Evolutionary conservation across 169 alveolate species (phyloP).

Genomic region (Plasmodium malariae): DNA sequence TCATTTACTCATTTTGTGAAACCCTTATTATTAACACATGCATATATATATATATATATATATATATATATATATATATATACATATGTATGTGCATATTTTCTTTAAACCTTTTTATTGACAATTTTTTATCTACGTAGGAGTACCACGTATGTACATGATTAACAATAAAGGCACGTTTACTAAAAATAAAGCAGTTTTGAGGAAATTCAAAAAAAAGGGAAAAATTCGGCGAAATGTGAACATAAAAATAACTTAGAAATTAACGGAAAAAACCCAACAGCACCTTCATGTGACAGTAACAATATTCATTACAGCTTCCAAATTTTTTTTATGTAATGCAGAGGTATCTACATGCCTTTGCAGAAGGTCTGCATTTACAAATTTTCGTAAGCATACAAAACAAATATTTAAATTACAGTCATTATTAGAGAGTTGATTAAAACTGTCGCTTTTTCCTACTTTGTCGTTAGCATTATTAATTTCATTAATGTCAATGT

Average conservation of each 20-base stretch:
- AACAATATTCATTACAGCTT: conserved; percentile 6
- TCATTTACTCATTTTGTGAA: background rate
- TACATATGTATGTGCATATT: too few species aligned
- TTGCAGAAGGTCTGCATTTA: conserved; percentile 76
- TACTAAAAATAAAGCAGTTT: too few species aligned
- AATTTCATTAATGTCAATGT: background rate
- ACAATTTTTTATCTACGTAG: too few species aligned
- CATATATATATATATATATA: too few species aligned
- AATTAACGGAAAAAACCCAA: background rate
- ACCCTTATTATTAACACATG: background rate
- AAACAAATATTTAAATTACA: conserved; percentile 76
- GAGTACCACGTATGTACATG: too few species aligned
- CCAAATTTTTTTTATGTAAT: conserved; percentile 77
- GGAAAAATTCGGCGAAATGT: background rate
- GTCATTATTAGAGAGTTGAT: conserved; percentile 5
- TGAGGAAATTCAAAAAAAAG: background rate
- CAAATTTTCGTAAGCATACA: conserved; percentile 82
- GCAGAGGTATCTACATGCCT: conserved; percentile 79
- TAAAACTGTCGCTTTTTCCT: conserved; percentile 5
- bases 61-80: too few species aligned
- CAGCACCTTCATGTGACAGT: background rate
- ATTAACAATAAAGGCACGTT: too few species aligned
- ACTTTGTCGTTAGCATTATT: background rate
- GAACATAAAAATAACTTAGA: background rate
- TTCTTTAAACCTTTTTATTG: too few species aligned